Conservation (phyloP, 805 yeast genomes). For the Danielozyma ontarioensis region DNA sequence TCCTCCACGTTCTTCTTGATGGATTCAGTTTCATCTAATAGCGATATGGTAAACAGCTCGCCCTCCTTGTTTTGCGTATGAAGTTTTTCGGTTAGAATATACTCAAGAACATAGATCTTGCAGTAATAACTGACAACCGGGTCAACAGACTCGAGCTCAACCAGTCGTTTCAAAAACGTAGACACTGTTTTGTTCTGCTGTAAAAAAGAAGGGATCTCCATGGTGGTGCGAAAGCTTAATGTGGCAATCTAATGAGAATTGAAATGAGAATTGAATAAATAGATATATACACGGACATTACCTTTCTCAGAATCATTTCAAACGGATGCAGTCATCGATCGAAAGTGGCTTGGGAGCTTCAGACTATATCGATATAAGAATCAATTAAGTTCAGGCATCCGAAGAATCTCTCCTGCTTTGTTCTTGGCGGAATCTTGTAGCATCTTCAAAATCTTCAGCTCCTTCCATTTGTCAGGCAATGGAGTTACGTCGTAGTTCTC, state of each 20-base stretch:
- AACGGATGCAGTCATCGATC: no score
- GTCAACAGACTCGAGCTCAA: conserved; percentile 52
- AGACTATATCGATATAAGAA: no score
- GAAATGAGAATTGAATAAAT: no score
- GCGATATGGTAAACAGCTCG: conserved; percentile 52
- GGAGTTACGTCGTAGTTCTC: conserved; percentile 76
- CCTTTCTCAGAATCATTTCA: no score
- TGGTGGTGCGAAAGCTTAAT: no score
- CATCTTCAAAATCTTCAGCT: conserved; percentile 55
- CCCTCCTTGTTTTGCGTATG: conserved; percentile 54
- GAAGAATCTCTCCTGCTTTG: conserved; percentile 62
- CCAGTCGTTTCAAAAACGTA: conserved; percentile 49
- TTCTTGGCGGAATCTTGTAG: conserved; percentile 74
- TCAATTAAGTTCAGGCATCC: conserved; percentile 71
- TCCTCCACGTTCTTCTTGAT: conserved; percentile 41
- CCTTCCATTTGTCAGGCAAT: conserved; percentile 80
- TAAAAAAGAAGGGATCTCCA: not conserved
- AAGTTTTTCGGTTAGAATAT: conserved; percentile 53
- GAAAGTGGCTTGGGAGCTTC: no score
- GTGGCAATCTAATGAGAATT: no score
- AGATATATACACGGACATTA: no score
- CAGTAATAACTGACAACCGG: conserved; percentile 74
- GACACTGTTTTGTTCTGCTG: conserved; percentile 27
- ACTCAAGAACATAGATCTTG: conserved; percentile 63
- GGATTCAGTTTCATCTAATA: conserved; percentile 69